A percentile compares a stretch with the other conserved stretches of the same genome.
phyloP scores from a whole-genome alignment of 208 protist species.

The Strigomonas culicis region DNA sequence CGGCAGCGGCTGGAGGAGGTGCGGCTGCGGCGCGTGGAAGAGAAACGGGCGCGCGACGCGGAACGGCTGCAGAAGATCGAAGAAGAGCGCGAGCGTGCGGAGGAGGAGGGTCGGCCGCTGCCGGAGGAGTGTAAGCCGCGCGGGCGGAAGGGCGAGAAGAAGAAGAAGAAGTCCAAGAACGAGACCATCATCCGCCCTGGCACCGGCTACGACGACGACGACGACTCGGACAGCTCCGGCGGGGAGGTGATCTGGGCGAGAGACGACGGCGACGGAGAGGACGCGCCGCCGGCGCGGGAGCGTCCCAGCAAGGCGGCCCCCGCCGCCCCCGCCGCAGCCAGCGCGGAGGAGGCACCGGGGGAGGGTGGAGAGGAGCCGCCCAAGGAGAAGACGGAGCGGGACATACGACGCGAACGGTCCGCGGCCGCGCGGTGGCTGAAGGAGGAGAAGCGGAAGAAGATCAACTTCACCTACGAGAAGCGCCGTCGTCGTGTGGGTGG shows the following conservation, averaged over 20 bases:
- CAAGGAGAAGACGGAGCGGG: conserved; percentile 48
- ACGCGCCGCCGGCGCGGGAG: no score
- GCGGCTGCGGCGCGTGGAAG: neutral
- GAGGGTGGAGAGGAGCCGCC: conserved; percentile 12
- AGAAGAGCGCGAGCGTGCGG: neutral
- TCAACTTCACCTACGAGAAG: conserved; percentile 88
- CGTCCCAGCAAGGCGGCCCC: neutral
- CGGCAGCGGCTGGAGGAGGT: no score
- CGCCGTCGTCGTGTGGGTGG: conserved; percentile 74
- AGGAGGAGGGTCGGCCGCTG: neutral
- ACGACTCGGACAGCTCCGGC: no score
- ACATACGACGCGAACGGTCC: conserved; percentile 68
- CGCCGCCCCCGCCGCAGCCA: neutral
- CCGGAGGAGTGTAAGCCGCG: neutral
- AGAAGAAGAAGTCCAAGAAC: neutral
- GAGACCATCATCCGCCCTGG: neutral
- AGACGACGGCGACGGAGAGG: no score
- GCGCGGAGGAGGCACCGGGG: neutral
- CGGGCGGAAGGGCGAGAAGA: neutral
- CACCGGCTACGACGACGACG: neutral
- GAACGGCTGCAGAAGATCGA: neutral
- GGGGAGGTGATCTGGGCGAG: no score
- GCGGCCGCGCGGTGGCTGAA: conserved; percentile 83
- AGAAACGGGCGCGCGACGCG: neutral
- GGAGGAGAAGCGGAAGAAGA: conserved; percentile 79